Conservation (phyloP, 1,284 basidiomycete genomes). For the Salmacisia buchloeana region DNA sequence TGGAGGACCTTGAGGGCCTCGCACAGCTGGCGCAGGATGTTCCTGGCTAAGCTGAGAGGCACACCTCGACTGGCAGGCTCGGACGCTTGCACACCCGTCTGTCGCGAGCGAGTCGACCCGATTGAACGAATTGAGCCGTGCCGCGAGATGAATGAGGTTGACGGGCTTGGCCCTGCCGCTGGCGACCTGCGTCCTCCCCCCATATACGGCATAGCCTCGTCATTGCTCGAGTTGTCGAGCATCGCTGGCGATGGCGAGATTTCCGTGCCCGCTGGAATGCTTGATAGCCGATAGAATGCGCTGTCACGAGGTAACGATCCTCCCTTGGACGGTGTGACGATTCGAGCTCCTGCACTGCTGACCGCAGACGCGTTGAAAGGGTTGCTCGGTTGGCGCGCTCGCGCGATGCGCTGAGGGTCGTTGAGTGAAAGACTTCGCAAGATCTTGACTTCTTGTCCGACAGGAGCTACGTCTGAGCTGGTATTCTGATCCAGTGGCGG, state of each 20-base stretch:
- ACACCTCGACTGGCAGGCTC: slow-evolving; percentile 28
- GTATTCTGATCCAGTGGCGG: no score
- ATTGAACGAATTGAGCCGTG: not conserved
- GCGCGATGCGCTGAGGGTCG: no score
- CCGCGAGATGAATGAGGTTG: not conserved
- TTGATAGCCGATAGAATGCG: not conserved
- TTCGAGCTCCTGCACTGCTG: not conserved
- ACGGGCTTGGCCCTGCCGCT: not conserved
- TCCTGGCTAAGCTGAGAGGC: slow-evolving; percentile 60
- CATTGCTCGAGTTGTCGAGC: not conserved
- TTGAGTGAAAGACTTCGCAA: no score
- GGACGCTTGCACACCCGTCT: not conserved
- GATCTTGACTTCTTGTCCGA: no score
- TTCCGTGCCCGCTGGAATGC: not conserved
- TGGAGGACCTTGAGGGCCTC: slow-evolving; percentile 80
- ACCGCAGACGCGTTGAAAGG: not conserved
- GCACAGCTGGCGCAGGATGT: slow-evolving; percentile 84
- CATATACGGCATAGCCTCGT: not conserved
- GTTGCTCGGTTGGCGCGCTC: not conserved
- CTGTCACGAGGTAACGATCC: not conserved
- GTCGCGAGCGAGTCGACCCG: not conserved
- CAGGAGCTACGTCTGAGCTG: no score
- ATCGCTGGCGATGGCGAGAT: not conserved
- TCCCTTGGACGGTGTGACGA: not conserved
- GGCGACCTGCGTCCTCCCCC: not conserved